Evolutionary conservation across 1,284 basidiomycete species (phyloP), one percentile per base, ranked within the genome.

Genomic region (Cystobasidium slooffiae): DNA sequence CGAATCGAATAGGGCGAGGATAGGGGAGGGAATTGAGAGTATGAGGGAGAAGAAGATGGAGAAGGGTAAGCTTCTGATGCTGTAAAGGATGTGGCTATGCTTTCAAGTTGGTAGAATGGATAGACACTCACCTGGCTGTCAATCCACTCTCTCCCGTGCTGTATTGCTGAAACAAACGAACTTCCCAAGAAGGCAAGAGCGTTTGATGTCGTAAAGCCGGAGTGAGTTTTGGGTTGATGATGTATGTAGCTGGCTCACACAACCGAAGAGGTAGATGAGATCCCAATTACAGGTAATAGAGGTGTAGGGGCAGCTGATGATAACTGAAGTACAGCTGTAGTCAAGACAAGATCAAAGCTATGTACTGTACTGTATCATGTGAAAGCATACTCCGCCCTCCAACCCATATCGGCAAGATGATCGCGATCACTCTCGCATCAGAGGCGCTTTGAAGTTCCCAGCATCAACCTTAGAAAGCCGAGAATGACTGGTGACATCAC

Each of bases 171-270:
- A 31, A 31, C 31, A 31, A 31, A 31, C 31, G 31, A 31, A 31
- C 31, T 39, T 59, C 56, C 56, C 56, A 59, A 59, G 56, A 59
- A 59, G 56, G 56, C 56, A 59, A 59, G 31, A 31, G 31, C 31
- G 31, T 5, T 5, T 31, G 31, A 31, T 31, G 31, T 31, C 31
- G 31, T 31, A 31, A 31, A 31, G 31, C 31, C 31, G 31, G 31
- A 31, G 31, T 31, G 31, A 31, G 31, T 31, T 31, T 31, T 31
- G 31, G 31, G 31, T 31, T 31, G 31, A 5, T 31, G 31, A 31
- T 31, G 31, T 31, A 31, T 31, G 31, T 31, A 31, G 31, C 31
- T 31, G 31, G 31, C 31, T 31, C 31, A 5, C 31, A 31, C 31
- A 31, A 31, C 2, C 5, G 5, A 31, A 31, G 31, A 31, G 5